Evolutionary conservation across 2,329 filamentous ascomycete species (phyloP), one percentile per base, ranked within the genome.

Genomic region (Knufia petricola): DNA sequence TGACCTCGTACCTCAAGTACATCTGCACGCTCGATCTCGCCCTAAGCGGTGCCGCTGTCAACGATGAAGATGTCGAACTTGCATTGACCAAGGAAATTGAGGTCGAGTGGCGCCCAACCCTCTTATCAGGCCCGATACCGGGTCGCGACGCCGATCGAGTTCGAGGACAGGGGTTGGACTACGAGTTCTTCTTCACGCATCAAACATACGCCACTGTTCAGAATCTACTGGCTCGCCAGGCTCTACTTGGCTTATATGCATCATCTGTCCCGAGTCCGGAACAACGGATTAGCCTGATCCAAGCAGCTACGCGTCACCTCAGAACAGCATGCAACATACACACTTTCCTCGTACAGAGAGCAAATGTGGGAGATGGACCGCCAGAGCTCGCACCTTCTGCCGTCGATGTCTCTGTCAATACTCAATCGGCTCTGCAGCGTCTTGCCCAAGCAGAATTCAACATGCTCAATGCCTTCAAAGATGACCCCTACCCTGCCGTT

Each of bases 401-500:
- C n/a, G 51, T 54, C 24, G 73, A 85, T 48, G 49, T 78, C 3
- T 66, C 68, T 46, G 55, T 64, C 7, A 60, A 60, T 3, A 65
- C 65, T 7, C 70, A 73, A 53, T 62, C 63, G 0, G 69, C 68
- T 4, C 58, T 73, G 2, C 61, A 68, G 1, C 64, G 66, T 9
- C 73, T 95, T 2, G 81, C 87, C 0, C 73, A 92, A 26, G 87
- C 89, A 1, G 90, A 95, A 66, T 89, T 89, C 0, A 95, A 89
- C 0, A 75, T 96, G 1, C 77, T 95, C 1, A 87, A 87, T 0
- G 87, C 96, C 1, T 66, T 94, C 43, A 96, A 96, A 59, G 90
- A 96, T 62, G 92, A 98, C 60, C 88, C 90, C 0, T 96, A 95
- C 61, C 84, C 90, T 1, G 81, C 84, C 1, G 78, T 82, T 4